A percentile compares a stretch with the other conserved stretches of the same genome.
Evolutionary conservation across 495 filamentous ascomycete genomes (phyloP).

Genomic region (Glonium stellatum): DNA sequence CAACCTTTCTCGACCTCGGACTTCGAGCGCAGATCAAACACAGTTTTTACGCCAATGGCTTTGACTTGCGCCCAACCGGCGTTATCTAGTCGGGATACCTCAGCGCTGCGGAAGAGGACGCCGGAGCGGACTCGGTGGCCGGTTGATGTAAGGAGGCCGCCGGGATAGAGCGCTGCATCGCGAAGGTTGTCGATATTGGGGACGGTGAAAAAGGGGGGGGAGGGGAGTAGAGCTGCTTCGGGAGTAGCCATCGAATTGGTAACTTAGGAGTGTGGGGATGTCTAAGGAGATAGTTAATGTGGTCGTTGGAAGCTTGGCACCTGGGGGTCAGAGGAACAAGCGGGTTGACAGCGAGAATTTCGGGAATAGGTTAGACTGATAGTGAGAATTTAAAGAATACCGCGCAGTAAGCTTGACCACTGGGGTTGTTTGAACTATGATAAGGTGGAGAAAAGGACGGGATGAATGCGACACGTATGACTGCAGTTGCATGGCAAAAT

Average conservation of each 20-base stretch:
- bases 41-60: constrained; percentile 19
- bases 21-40: constrained; percentile 35
- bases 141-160: constrained; percentile 12
- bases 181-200: constrained; percentile 36
- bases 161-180: constrained; percentile 28
- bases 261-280: background rate
- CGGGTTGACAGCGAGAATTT: background rate
- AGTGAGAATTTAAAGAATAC: background rate
- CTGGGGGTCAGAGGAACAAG: background rate
- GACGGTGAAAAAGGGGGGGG: constrained; percentile 34
- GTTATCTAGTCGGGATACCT: constrained; percentile 26
- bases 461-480: no score
- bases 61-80: constrained; percentile 25
- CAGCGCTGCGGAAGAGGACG: constrained; percentile 35
- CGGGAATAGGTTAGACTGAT: background rate
- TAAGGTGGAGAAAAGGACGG: no score
- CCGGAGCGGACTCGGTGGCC: constrained; percentile 25
- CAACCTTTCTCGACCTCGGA: constrained; percentile 25
- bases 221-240: constrained; percentile 19
- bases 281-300: background rate
- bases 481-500: no score
- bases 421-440: no score
- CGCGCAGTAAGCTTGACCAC: no score
- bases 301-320: background rate
- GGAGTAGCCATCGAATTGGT: constrained; percentile 1